phyloP scores from a whole-genome alignment of 2,329 filamentous ascomycete species.

The Fusarium brachygibbosum region DNA sequence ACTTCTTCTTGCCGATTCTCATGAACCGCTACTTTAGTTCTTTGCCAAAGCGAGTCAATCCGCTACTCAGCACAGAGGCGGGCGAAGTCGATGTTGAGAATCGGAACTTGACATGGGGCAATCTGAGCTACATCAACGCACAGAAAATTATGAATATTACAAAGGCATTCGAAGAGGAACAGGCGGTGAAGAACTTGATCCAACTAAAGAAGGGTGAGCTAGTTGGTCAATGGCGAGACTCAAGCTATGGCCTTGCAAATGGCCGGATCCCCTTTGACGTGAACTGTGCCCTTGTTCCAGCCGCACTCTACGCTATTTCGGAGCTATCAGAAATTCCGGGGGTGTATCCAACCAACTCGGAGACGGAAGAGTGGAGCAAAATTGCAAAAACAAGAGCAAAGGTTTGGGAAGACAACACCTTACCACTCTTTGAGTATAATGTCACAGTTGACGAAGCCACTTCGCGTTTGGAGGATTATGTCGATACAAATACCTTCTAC shows the following conservation, averaged over 20 bases:
- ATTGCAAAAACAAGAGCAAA: conserved; percentile 65
- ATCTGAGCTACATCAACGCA: conserved; percentile 65
- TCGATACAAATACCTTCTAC: conserved; percentile 56
- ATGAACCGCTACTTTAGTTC: conserved; percentile 71
- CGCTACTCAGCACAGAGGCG: conserved; percentile 59
- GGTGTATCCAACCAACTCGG: conserved; percentile 61
- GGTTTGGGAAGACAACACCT: conserved; percentile 72
- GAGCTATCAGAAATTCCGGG: conserved; percentile 60
- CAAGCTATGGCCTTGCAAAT: conserved; percentile 69
- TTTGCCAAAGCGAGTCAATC: conserved; percentile 53
- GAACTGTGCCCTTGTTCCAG: conserved; percentile 73
- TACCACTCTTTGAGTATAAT: conserved; percentile 66
- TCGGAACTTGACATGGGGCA: conserved; percentile 64
- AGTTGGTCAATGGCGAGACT: conserved; percentile 75
- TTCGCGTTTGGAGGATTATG: conserved; percentile 63
- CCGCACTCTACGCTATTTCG: conserved; percentile 70
- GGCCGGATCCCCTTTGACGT: conserved; percentile 75
- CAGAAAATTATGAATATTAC: conserved; percentile 71
- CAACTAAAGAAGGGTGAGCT: conserved; percentile 66
- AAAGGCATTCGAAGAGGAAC: conserved; percentile 66
- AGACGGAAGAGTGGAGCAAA: conserved; percentile 56
- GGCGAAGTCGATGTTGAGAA: conserved; percentile 64
- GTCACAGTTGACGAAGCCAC: conserved; percentile 61
- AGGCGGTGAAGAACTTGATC: conserved; percentile 67
- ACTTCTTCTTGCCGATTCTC: conserved; percentile 70